Base-by-base conservation (phyloP, 257 asterid genomes). In the Plantago ovata region DNA sequence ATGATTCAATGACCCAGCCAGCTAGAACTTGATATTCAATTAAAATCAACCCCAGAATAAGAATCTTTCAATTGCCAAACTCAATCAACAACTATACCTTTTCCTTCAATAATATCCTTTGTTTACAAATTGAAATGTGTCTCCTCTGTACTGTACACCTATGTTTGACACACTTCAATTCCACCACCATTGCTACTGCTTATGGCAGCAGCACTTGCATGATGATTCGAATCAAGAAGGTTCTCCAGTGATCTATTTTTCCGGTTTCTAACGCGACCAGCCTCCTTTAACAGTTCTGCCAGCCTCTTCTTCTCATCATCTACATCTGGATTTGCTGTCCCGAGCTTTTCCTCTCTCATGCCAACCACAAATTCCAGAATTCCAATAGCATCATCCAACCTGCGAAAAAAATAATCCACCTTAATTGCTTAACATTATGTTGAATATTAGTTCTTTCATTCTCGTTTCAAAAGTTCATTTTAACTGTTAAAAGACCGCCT, bases 321-420 rank as follows among this genome's bases (percentile, higher is more conserved):
- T 33, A 90, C 91, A 0, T 90, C 96, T 44, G 97, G 96, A 80
- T 90, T 90, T 32, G 97, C 97, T 58, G 97, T 86, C 69, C 97
- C 97, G 16, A 90, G 95, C 84, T 86, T 90, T 73, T 90, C 97
- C 79, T 90, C 97, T 53, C 97, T 87, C 85, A 82, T 80, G 13
- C 88, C 90, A 21, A 90, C 97, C 11, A 90, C 72, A 56, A 80
- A 75, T 79, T 90, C 97, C 67, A 90, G 72, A 56, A 86, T 73
- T 67, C 79, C 80, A 28, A 86, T 90, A 21, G 97, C 97, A 71
- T 90, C 96, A 56, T 86, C 91, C 79, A 90, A 62, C 79, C 97
- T 90, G 75, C 60, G 61, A 20, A 41, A 53, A 69, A 22, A 69
- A 45, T 19, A 33, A 33, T 15, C 23, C 32, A 59, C 5, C 40